Conservation (phyloP, 805 yeast genomes). For the Priceomyces haplophilus region DNA sequence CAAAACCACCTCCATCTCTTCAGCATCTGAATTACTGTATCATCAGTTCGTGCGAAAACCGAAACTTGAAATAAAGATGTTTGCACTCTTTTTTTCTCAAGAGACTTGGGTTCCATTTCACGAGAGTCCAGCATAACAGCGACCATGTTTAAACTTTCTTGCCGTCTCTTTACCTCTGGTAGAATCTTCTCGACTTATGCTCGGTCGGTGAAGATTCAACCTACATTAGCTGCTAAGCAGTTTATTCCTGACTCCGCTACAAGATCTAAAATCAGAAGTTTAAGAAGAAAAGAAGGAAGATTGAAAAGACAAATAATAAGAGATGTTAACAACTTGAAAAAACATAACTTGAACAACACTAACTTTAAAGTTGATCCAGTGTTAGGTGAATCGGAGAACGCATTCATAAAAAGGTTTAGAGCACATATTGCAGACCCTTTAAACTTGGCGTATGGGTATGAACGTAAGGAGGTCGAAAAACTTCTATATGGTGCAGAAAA, state of each 20-base stretch:
- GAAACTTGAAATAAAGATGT: not conserved
- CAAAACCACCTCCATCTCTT: not conserved
- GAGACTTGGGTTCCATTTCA: not conserved
- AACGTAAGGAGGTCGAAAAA: conserved; percentile 66
- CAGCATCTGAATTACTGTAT: too few species aligned
- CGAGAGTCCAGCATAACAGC: not conserved
- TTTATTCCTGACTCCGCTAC: conserved; percentile 30
- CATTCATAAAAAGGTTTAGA: conserved; percentile 65
- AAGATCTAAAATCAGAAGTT: conserved; percentile 29
- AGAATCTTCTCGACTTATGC: not conserved
- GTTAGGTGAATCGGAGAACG: conserved; percentile 63
- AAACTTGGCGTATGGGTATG: conserved; percentile 58
- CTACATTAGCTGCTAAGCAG: conserved; percentile 37
- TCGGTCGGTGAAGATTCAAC: conserved; percentile 13
- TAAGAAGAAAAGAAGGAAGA: conserved; percentile 38
- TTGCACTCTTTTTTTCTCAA: not conserved
- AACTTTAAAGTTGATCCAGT: conserved; percentile 70
- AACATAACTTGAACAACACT: conserved; percentile 30
- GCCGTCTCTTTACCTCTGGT: not conserved
- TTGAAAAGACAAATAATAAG: conserved; percentile 40
- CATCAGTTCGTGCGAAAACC: not conserved
- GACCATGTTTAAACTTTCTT: not conserved
- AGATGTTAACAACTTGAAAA: conserved; percentile 40
- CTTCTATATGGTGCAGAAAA: conserved; percentile 75
- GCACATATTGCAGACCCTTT: conserved; percentile 66